Conservation (phyloP, 257 asterid species). For the Petunia axillaris region DNA sequence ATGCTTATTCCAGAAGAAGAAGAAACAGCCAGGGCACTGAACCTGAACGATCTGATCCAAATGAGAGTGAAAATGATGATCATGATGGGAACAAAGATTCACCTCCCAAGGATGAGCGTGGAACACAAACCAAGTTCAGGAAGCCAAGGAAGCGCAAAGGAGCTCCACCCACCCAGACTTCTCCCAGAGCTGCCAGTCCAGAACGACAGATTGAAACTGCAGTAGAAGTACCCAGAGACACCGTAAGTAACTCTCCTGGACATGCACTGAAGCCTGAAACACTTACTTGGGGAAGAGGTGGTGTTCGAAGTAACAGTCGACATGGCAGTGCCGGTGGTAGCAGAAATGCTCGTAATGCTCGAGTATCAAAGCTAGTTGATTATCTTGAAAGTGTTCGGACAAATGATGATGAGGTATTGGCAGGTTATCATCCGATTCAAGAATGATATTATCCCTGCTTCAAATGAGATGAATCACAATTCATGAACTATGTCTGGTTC, state of each 20-base stretch:
- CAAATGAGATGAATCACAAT: not conserved
- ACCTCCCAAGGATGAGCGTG: slow-evolving; percentile 35
- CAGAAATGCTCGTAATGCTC: slow-evolving; percentile 33
- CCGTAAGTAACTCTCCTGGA: slow-evolving; percentile 26
- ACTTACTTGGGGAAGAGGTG: slow-evolving; percentile 50
- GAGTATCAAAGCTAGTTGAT: slow-evolving; percentile 38
- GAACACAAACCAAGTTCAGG: slow-evolving; percentile 36
- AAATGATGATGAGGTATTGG: slow-evolving; percentile 33
- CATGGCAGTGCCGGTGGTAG: slow-evolving; percentile 39
- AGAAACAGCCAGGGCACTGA: slow-evolving; percentile 33
- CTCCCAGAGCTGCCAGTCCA: slow-evolving; percentile 31
- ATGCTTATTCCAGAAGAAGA: slow-evolving; percentile 39
- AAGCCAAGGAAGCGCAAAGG: slow-evolving; percentile 33
- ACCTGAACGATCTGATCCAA: slow-evolving; percentile 32
- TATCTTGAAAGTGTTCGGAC: slow-evolving; percentile 30
- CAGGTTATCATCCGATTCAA: not conserved
- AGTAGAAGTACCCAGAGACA: slow-evolving; percentile 26
- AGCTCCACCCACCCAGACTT: slow-evolving; percentile 24
- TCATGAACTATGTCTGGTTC: not conserved
- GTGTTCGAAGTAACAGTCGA: slow-evolving; percentile 44
- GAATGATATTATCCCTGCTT: not conserved
- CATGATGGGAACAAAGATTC: slow-evolving; percentile 35
- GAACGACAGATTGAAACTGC: slow-evolving; percentile 34
- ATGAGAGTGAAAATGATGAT: slow-evolving; percentile 37
- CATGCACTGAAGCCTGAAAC: slow-evolving; percentile 30